A percentile compares a stretch with the other conserved stretches of the same genome.
These are phyloP conservation scores for Arthrocladium fulminans DNA, from an alignment of 2,329 filamentous ascomycete genomes.

Conservation along the genomic window DNA sequence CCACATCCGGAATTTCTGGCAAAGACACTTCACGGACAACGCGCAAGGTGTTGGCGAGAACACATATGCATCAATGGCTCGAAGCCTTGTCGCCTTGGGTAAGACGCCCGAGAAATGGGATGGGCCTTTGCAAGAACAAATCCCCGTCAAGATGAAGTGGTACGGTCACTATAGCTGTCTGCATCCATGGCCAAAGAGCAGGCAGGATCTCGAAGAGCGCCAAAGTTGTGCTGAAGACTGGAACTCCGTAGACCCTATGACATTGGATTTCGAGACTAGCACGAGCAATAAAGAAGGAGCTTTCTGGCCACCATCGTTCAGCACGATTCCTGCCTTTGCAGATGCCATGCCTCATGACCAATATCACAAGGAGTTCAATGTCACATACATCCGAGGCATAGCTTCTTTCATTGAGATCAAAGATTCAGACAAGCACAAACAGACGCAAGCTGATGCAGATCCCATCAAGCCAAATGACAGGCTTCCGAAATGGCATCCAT, in stretches of 20 bases:
- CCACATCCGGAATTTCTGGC: slow-evolving; percentile 36
- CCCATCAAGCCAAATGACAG: neutral
- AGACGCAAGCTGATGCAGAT: neutral
- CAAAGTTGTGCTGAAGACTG: slow-evolving; percentile 32
- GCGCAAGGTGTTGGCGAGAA: slow-evolving; percentile 12
- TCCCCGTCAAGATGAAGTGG: slow-evolving; percentile 10
- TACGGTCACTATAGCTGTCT: slow-evolving; percentile 27
- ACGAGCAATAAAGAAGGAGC: slow-evolving; percentile 10
- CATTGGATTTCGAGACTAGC: slow-evolving; percentile 15
- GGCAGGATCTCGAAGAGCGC: slow-evolving; percentile 22
- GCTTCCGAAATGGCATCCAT: slow-evolving; percentile 18
- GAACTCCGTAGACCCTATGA: slow-evolving; percentile 18
- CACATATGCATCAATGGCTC: slow-evolving; percentile 20
- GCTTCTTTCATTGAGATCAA: slow-evolving; percentile 16
- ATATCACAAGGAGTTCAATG: neutral
- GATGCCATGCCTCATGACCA: slow-evolving; percentile 11
- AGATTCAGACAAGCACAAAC: neutral
- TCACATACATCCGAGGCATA: slow-evolving; percentile 17
- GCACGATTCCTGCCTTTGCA: slow-evolving; percentile 16
- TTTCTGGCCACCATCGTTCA: slow-evolving; percentile 20
- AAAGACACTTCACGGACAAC: slow-evolving; percentile 30
- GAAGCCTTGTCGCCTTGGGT: slow-evolving; percentile 11
- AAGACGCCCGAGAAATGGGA: slow-evolving; percentile 18
- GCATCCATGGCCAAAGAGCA: slow-evolving; percentile 26
- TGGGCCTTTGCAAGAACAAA: slow-evolving; percentile 10